phyloP scores from a whole-genome alignment of 352 stramenopile genomes.

The Phytophthora chlamydospora region DNA sequence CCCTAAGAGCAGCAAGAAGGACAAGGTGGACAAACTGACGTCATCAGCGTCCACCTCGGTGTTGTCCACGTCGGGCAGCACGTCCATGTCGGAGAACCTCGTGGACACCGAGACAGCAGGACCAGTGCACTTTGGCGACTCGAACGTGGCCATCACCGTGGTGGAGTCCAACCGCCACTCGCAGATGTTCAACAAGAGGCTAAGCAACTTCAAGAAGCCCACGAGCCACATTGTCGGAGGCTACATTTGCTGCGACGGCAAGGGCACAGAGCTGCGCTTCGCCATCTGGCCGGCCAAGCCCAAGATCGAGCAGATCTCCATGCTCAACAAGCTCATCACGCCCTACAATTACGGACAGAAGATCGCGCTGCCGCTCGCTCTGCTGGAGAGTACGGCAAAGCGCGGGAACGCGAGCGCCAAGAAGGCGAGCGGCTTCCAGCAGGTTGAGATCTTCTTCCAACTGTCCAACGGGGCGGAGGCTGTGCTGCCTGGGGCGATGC shows the following conservation, averaged over 20 bases:
- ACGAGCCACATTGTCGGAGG: conserved; percentile 79
- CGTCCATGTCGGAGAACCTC: conserved; percentile 22
- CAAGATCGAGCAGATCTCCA: conserved; percentile 82
- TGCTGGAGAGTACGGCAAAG: conserved; percentile 60
- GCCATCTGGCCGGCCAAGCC: conserved; percentile 64
- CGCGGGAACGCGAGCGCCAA: conserved; percentile 20
- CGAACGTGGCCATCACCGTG: conserved; percentile 72
- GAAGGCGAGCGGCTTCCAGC: conserved; percentile 38
- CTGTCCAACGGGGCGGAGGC: conserved; percentile 64
- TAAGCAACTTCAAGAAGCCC: conserved; percentile 90
- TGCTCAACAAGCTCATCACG: conserved; percentile 87
- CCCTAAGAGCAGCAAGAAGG: conserved; percentile 32
- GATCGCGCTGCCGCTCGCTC: conserved; percentile 70
- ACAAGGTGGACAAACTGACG: conserved; percentile 29
- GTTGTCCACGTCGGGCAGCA: conserved; percentile 27
- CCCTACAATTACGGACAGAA: conserved; percentile 86
- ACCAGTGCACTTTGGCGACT: conserved; percentile 70
- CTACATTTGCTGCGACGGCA: conserved; percentile 90
- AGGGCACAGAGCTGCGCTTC: conserved; percentile 75
- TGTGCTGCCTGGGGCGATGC: conserved; percentile 46
- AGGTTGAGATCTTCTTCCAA: conserved; percentile 74
- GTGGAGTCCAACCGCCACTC: conserved; percentile 86
- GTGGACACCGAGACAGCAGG: conserved; percentile 17
- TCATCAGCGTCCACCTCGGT: conserved; percentile 23
- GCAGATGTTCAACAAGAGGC: conserved; percentile 83